Conservation (phyloP, 208 protist species). For the Acanthamoeba lenticulata region DNA sequence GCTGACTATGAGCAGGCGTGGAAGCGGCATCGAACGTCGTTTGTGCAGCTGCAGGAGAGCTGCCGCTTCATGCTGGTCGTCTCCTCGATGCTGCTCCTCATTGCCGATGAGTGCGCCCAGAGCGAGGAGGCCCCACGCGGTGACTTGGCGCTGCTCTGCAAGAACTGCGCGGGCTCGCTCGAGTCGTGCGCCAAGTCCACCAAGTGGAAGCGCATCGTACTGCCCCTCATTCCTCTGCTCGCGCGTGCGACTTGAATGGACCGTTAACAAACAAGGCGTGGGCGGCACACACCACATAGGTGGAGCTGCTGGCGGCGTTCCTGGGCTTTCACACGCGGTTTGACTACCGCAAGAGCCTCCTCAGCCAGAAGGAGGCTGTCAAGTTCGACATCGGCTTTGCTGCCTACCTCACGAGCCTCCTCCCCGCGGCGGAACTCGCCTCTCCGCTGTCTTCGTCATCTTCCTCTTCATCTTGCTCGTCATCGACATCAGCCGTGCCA, state of each 20-base stretch:
- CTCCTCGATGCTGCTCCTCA: neutral
- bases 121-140: neutral
- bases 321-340: neutral
- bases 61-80: constrained; percentile 28
- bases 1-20: too few relatives aligned
- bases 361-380: constrained; percentile 21
- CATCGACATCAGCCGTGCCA: too few relatives aligned
- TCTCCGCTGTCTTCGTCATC: too few relatives aligned
- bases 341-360: constrained; percentile 14
- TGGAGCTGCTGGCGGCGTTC: neutral
- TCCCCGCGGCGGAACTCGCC: neutral
- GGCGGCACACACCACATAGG: neutral
- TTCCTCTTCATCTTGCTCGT: too few relatives aligned
- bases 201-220: constrained; percentile 26
- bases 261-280: too few relatives aligned
- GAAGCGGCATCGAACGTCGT: constrained; percentile 25
- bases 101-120: neutral
- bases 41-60: constrained; percentile 17
- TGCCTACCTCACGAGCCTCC: neutral
- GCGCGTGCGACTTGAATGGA: too few relatives aligned
- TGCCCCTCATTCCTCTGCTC: neutral
- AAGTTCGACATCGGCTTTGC: constrained; percentile 15
- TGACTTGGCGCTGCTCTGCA: constrained; percentile 36
- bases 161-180: constrained; percentile 22
- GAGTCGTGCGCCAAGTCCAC: constrained; percentile 14